Percentiles rank a stretch among this genome's conserved stretches.
These are phyloP conservation scores for Nemania sp. DNA, from an alignment of 2,329 filamentous ascomycete species.

Conservation along the genomic window DNA sequence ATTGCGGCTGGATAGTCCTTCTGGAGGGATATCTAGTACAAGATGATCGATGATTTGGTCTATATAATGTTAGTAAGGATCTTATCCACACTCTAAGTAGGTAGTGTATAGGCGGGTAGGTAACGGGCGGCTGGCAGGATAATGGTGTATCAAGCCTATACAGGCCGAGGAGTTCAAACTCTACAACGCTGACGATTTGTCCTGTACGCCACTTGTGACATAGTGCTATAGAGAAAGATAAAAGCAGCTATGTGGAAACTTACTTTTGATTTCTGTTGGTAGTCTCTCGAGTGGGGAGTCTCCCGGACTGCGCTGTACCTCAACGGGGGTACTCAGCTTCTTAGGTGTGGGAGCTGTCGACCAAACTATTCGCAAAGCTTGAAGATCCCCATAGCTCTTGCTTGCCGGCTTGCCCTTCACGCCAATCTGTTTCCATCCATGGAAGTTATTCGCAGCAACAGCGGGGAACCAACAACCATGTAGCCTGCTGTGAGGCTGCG, in stretches of 20 bases:
- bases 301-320: constrained; percentile 56
- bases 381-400: constrained; percentile 71
- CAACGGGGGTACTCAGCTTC: constrained; percentile 49
- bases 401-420: constrained; percentile 70
- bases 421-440: constrained; percentile 72
- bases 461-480: constrained; percentile 69
- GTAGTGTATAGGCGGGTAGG: constrained; percentile 25
- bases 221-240: not conserved
- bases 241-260: constrained; percentile 50
- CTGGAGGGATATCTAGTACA: constrained; percentile 78
- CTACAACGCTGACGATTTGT: constrained; percentile 15
- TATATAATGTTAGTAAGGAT: constrained; percentile 51
- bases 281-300: constrained; percentile 73
- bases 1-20: constrained; percentile 80
- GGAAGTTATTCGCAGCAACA: constrained; percentile 64
- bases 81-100: constrained; percentile 31
- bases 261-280: constrained; percentile 78
- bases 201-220: constrained; percentile 21
- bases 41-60: constrained; percentile 80
- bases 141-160: constrained; percentile 9
- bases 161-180: constrained; percentile 13
- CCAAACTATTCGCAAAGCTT: constrained; percentile 67
- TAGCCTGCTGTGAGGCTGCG: constrained; percentile 66
- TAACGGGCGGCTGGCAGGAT: not conserved
- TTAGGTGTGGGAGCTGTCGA: constrained; percentile 55